Evolutionary conservation across 2,329 filamentous ascomycete species (phyloP), one percentile per base, ranked within the genome.

Genomic region (Graphilbum fragrans): DNA sequence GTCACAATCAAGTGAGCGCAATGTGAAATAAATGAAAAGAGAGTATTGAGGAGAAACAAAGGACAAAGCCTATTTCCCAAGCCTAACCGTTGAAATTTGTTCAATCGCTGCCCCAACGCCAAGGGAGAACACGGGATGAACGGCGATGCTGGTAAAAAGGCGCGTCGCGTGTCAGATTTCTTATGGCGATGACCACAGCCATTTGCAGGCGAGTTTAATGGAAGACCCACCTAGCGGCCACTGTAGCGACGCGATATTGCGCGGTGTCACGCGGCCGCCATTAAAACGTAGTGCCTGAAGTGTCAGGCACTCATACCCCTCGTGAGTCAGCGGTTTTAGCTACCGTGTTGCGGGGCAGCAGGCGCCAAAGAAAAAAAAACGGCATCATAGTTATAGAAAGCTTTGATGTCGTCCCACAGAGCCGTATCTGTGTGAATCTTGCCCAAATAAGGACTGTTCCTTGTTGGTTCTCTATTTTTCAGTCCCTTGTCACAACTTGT

Each of bases 211-310:
- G 14, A 5, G 29, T 8, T 31, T 7, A 7, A 31, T 7, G 29
- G 12, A 5, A 14, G 29, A 14, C 6, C 27, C 10, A 12, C 4
- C 25, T 18, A 29, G 20, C 18, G 14, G 36, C 10, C 21, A 25
- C 22, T 25, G 11, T 11, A 22, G 18, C 37, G 27, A 22, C 21
- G 25, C n/a, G 23, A 5, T 21, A 36, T 11, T 6, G 31, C 39
- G 39, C 39, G 39, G 14, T 29, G 39, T 41, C 39, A 41, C 34
- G 39, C 39, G n/a, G n/a, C n/a, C n/a, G n/a, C n/a, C n/a, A 18
- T 19, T 33, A 23, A 33, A 39, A 20, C 25, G 27, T 3, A 31
- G 4, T 21, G 39, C 39, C 39, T 41, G 19, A 6, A 20, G 1
- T 22, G 8, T 37, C 33, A 41, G 39, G 39, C 34, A 5, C 2